Conservation (phyloP, 2,329 filamentous ascomycete species). For the Epicoccum sorghinum region DNA sequence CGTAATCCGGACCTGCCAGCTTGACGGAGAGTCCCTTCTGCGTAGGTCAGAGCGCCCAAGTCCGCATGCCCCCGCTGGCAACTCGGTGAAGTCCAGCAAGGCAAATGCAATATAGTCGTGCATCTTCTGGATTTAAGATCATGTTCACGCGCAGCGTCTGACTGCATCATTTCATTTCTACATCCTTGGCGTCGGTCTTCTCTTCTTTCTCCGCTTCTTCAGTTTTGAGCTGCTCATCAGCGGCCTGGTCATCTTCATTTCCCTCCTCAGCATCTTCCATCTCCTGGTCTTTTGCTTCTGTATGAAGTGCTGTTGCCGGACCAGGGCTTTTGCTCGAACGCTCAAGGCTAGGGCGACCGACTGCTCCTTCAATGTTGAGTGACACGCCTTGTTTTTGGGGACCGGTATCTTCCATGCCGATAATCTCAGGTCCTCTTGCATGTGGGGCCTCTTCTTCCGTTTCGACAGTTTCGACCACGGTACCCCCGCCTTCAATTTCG, state of each 20-base stretch:
- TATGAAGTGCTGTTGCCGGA: constrained; percentile 1
- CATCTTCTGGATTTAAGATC: neutral
- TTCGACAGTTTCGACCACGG: constrained; percentile 44
- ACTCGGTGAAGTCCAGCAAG: neutral
- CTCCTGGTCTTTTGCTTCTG: constrained; percentile 27
- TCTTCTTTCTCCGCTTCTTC: constrained; percentile 22
- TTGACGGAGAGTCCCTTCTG: neutral
- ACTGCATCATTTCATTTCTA: constrained; percentile 31
- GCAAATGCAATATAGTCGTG: neutral
- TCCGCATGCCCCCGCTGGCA: neutral
- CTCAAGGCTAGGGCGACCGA: constrained; percentile 43
- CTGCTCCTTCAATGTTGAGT: constrained; percentile 45
- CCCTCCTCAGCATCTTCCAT: constrained; percentile 28
- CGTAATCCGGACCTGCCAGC: neutral
- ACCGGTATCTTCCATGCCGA: constrained; percentile 87
- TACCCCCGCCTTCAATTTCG: constrained; percentile 39
- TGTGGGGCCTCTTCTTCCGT: constrained; percentile 70
- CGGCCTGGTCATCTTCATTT: constrained; percentile 20
- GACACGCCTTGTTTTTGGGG: constrained; percentile 68
- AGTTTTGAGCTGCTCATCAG: constrained; percentile 17
- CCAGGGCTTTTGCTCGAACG: constrained; percentile 37
- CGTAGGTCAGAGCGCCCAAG: neutral
- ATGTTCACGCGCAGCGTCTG: constrained; percentile 3
- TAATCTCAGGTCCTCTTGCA: constrained; percentile 80
- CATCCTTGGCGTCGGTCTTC: constrained; percentile 20